These are phyloP conservation scores for Rubia tinctorum DNA, from an alignment of 305 asterid species.

Conservation along the genomic window DNA sequence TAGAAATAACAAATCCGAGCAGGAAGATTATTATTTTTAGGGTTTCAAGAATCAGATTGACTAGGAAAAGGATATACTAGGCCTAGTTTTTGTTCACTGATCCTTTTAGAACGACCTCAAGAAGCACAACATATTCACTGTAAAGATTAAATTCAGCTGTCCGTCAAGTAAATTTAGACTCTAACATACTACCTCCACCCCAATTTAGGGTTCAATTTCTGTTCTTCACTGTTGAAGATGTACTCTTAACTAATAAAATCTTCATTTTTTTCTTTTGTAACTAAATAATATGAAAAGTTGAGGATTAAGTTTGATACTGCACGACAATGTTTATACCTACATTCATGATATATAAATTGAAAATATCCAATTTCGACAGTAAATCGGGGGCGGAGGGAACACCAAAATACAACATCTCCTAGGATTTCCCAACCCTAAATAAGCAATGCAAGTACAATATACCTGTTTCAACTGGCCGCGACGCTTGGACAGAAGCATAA, in stretches of 20 bases:
- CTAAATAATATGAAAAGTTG: too few relatives aligned
- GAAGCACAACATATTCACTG: not conserved
- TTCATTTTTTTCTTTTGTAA: too few relatives aligned
- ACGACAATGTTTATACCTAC: too few relatives aligned
- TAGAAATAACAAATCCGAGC: conserved; percentile 15
- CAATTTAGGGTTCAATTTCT: too few relatives aligned
- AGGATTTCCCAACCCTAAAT: not conserved
- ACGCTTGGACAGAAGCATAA: conserved; percentile 83
- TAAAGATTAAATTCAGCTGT: not conserved
- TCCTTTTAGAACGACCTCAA: not conserved
- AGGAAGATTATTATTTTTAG: not conserved
- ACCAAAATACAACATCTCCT: not conserved
- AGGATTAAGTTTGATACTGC: too few relatives aligned
- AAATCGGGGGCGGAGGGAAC: not conserved
- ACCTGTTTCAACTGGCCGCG: conserved; percentile 99
- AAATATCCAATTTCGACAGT: too few relatives aligned
- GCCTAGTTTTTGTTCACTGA: not conserved
- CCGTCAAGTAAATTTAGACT: not conserved
- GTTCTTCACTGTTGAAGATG: too few relatives aligned
- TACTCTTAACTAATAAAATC: too few relatives aligned
- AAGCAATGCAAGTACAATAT: not conserved
- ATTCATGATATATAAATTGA: too few relatives aligned
- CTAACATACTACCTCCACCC: too few relatives aligned
- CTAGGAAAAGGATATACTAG: not conserved
- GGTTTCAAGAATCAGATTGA: conserved; percentile 7